Base-by-base conservation (phyloP, 2,329 filamentous ascomycete genomes). In the Myriosclerotinia curreyana region DNA sequence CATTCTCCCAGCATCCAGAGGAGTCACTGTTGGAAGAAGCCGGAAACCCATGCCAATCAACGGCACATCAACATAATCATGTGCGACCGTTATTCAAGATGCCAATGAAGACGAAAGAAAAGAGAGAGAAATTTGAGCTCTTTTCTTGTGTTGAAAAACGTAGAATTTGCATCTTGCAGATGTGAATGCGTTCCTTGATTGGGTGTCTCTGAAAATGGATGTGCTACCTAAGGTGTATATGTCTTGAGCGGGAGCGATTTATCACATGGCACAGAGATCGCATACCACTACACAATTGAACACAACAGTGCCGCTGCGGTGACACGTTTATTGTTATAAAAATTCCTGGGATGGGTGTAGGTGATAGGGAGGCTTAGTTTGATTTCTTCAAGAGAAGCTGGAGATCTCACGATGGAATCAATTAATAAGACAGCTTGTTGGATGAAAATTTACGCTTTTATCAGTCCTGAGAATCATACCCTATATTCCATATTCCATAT, bases 241-340 rank as follows among this genome's bases (percentile, higher is more conserved):
- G 22, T 62, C 51, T 62, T 12, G 46, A 63, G 46, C 48, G 55
- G 62, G 49, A 60, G 52, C 48, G 55, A 64, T 61, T 64, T 48
- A 53, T 64, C 62, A 64, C 49, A 64, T 64, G 55, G 62, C 31
- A 64, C 55, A 64, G 61, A 64, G 55, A 64, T 64, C 62, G 62
- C 55, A 49, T 60, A 51, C 36, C 58, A 60, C 58, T 11, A 42
- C 61, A 59, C 53, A 51, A 64, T 59, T 50, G 34, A 36, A 12
- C 53, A 64, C 61, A 31, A 42, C 53, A 59, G 61, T 64, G 36
- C 61, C 61, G 61, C 53, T 64, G 61, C 55, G 14, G 61, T 64
- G 61, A 59, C 59, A 64, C 61, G 25, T 58, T 9, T 17, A 36
- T 22, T 31, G 25, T 58, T 36, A 9, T 36, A 38, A 51, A 46